Conservation (phyloP, 2,329 filamentous ascomycete genomes). For the Coniochaeta prunicola region DNA sequence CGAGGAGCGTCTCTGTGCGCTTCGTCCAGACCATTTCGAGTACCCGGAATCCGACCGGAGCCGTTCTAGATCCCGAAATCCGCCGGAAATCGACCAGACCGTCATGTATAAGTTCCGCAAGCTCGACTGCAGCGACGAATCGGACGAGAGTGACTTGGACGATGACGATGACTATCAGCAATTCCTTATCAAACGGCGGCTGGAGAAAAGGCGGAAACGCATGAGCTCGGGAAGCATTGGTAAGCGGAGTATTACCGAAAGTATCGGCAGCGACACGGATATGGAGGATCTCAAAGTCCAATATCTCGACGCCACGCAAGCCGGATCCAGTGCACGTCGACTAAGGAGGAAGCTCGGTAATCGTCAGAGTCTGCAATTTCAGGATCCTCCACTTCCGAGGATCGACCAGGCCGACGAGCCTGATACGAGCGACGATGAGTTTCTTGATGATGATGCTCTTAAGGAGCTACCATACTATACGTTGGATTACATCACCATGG, state of each 20-base stretch:
- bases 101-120: constrained; percentile 37
- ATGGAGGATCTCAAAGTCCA: constrained; percentile 27
- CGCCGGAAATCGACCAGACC: constrained; percentile 29
- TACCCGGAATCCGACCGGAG: constrained; percentile 33
- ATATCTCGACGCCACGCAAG: constrained; percentile 30
- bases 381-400: constrained; percentile 39
- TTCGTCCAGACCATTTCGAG: constrained; percentile 40
- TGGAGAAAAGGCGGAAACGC: constrained; percentile 34
- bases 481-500: constrained; percentile 44
- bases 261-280: constrained; percentile 41
- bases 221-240: constrained; percentile 46
- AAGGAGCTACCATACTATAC: constrained; percentile 43
- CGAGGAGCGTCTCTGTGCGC: constrained; percentile 31
- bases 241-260: constrained; percentile 46
- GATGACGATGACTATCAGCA: constrained; percentile 27
- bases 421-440: constrained; percentile 38
- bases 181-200: constrained; percentile 32
- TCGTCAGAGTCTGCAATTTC: constrained; percentile 40
- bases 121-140: constrained; percentile 35
- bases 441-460: constrained; percentile 30
- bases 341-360: constrained; percentile 37
- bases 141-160: constrained; percentile 25
- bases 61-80: constrained; percentile 27
- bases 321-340: constrained; percentile 35
- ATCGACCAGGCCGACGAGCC: constrained; percentile 50